phyloP scores from a whole-genome alignment of 2,329 filamentous ascomycete genomes.

The Botryosphaeria dothidea region DNA sequence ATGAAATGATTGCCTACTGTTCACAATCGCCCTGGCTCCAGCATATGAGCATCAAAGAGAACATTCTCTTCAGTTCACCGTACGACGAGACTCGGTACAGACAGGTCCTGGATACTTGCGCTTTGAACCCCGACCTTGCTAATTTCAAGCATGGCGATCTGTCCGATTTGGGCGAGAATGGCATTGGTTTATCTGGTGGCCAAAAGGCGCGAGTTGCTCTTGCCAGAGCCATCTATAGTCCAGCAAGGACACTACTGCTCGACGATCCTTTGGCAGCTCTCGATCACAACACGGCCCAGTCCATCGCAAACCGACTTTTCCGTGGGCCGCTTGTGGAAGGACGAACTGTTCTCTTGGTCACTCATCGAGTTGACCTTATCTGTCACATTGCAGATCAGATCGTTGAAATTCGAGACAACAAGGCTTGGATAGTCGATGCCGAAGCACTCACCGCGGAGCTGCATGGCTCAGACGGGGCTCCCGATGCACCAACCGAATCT shows the following conservation, averaged over 20 bases:
- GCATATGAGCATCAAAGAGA: constrained; percentile 69
- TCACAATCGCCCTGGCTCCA: constrained; percentile 68
- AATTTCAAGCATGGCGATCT: constrained; percentile 66
- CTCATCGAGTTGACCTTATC: constrained; percentile 70
- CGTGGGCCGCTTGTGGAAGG: constrained; percentile 55
- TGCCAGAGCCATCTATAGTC: constrained; percentile 62
- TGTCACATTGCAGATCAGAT: constrained; percentile 72
- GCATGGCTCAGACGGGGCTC: background rate
- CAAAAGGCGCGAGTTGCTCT: constrained; percentile 62
- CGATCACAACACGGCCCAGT: constrained; percentile 65
- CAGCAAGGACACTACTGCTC: constrained; percentile 55
- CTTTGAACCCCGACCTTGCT: constrained; percentile 61
- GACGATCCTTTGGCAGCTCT: constrained; percentile 63
- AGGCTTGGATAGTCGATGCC: constrained; percentile 44
- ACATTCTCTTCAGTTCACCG: constrained; percentile 64
- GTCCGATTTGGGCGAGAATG: constrained; percentile 63
- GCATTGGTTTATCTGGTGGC: constrained; percentile 61
- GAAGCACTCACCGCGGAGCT: constrained; percentile 19
- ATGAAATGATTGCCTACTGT: constrained; percentile 63
- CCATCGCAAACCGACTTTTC: constrained; percentile 60
- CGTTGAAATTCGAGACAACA: constrained; percentile 67
- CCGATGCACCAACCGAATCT: constrained; percentile 13
- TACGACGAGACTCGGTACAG: constrained; percentile 71
- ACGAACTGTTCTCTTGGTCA: constrained; percentile 61
- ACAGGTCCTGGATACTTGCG: constrained; percentile 67